Percentiles rank a stretch among this genome's conserved stretches.
phyloP scores from a whole-genome alignment of 176 grass and related monocot genomes.

The Oryza glumipatula region DNA sequence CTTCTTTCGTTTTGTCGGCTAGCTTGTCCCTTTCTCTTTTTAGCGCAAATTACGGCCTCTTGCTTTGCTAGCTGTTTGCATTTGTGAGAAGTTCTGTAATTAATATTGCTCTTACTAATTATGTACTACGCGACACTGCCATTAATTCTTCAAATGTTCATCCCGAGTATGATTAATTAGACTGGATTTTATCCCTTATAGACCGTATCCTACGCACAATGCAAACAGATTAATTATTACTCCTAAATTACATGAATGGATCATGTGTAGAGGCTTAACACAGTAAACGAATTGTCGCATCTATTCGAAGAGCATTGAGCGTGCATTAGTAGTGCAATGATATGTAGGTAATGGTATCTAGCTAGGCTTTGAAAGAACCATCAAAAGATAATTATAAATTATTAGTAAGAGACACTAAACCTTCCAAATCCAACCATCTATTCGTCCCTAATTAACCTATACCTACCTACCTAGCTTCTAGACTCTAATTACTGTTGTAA shows the following conservation, averaged over 20 bases:
- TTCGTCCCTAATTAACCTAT: slow-evolving; percentile 6
- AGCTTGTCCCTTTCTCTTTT: slow-evolving; percentile 38
- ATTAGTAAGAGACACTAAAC: slow-evolving; percentile 9
- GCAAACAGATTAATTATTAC: neutral
- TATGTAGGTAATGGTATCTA: neutral
- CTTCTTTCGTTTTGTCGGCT: slow-evolving; percentile 62
- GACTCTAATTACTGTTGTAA: slow-evolving; percentile 18
- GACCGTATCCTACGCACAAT: neutral
- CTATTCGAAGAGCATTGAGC: neutral
- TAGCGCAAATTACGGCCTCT: slow-evolving; percentile 56
- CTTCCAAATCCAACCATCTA: slow-evolving; percentile 25
- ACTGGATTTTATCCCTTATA: neutral
- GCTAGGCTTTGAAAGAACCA: neutral
- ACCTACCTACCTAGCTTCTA: neutral
- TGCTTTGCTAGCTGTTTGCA: slow-evolving; percentile 9
- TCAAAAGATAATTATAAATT: neutral
- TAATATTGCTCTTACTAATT: neutral
- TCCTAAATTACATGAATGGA: neutral
- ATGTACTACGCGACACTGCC: neutral
- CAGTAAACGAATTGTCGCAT: neutral
- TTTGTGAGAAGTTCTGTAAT: neutral
- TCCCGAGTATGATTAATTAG: neutral
- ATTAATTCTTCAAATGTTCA: neutral
- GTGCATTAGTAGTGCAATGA: neutral
- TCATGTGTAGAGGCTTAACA: neutral